Conservation (phyloP, 164 flowering plant genomes). For the Dillenia turbinata region DNA sequence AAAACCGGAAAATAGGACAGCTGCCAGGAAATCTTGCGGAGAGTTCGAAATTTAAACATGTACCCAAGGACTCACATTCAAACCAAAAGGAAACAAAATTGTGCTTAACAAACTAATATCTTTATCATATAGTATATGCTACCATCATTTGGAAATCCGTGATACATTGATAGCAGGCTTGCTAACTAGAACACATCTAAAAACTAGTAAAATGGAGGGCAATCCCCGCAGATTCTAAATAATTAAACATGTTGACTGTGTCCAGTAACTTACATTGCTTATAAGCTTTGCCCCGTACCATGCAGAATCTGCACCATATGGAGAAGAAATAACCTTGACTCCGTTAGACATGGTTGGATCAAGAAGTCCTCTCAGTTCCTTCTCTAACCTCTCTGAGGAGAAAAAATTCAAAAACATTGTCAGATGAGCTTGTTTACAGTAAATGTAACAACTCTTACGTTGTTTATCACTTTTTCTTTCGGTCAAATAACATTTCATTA, state of each 20-base stretch:
- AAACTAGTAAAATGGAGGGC: no score
- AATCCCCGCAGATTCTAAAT: slow-evolving; percentile 49
- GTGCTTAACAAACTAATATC: no score
- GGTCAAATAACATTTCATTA: not conserved
- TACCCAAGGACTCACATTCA: no score
- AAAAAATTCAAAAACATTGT: slow-evolving; percentile 5
- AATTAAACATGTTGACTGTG: not conserved
- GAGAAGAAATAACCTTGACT: slow-evolving; percentile 75
- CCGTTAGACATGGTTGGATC: slow-evolving; percentile 46
- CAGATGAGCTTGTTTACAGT: not conserved
- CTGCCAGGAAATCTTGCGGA: no score
- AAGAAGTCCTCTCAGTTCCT: slow-evolving; percentile 57
- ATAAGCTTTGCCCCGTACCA: slow-evolving; percentile 91
- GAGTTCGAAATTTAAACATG: no score
- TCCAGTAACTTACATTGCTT: slow-evolving; percentile 62
- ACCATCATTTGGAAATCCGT: no score
- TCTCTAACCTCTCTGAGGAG: slow-evolving; percentile 74
- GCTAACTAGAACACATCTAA: no score
- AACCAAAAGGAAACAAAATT: no score
- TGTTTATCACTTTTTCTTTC: not conserved
- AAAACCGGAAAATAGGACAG: no score
- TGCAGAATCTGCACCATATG: slow-evolving; percentile 71
- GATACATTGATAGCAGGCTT: no score
- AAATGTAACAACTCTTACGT: not conserved
- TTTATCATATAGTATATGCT: no score